Percentiles rank a stretch among this genome's conserved stretches.
Conservation (phyloP, 208 protist species). For the Trichomonas vaginalis region DNA sequence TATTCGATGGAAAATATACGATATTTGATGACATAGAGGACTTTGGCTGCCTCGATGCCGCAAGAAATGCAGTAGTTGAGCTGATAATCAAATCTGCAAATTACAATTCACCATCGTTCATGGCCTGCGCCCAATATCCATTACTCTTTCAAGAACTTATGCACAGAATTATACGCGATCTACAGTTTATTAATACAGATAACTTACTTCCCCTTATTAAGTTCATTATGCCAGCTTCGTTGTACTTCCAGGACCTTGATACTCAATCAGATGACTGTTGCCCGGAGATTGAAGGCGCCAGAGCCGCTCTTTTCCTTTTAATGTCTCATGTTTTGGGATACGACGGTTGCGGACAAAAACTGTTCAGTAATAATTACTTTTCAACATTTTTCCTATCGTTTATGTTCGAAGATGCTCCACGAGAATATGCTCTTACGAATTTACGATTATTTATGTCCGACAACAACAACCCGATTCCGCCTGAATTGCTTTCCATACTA, state of each 20-base stretch:
- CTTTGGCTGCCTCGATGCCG: not conserved
- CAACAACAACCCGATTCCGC: not conserved
- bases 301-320: not conserved
- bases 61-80: not conserved
- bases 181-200: not conserved
- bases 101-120: not conserved
- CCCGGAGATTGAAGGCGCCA: not conserved
- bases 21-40: not conserved
- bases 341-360: not conserved
- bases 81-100: not conserved
- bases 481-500: not conserved
- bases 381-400: not conserved
- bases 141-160: not conserved
- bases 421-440: not conserved
- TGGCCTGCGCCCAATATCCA: not conserved
- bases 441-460: not conserved
- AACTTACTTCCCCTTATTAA: not conserved
- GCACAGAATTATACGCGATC: not conserved
- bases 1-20: not conserved
- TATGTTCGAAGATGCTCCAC: not conserved
- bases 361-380: not conserved
- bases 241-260: not conserved
- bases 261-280: too few relatives aligned
- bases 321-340: not conserved
- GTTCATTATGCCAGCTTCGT: not conserved